Base-by-base conservation (phyloP, 495 filamentous ascomycete genomes). In the Aspergillus ellipticus region DNA sequence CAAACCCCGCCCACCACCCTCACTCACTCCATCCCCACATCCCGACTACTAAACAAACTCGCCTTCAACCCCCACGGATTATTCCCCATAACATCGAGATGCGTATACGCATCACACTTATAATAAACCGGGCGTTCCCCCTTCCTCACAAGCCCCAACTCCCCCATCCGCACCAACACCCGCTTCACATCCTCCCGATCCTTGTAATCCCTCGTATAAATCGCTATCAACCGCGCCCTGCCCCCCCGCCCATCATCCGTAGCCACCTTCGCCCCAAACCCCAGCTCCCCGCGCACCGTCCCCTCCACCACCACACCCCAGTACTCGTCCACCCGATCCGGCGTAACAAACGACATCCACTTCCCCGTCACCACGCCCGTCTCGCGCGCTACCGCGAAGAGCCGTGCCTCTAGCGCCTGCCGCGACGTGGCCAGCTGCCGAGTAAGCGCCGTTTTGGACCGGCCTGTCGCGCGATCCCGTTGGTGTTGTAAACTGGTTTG, bases 291-390 rank as follows among this genome's bases (percentile, higher is more conserved):
- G 16, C 79, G 70, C 15, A 78, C 76, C 19, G 87, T 85, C 0
- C 82, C 89, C 15, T 70, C 74, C 4, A 82, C 87, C 3, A 96
- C 70, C 16, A 69, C 70, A 2, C 60, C 70, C 90, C 90, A 96
- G 11, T 76, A 56, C 4, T 71, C 65, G 63, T 90, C 81, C 10
- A 91, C 80, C n/a, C 79, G 61, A 2, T 74, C 68, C 6, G 67
- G 55, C 3, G 69, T 60, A 2, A 82, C 81, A 62, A 91, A 92
- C n/a, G 96, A 60, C 88, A 96, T 89, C 91, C 91, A 95, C 68
- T 90, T 92, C 39, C 88, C 88, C n/a, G 70, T 68, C n/a, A 75
- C 78, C 16, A 82, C 77, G n/a, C 72, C 73, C 6, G 69, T 77
- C 45, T 79, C 69, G 8, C 72, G 68, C 7, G 88, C 89, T 7